Conservation (phyloP, 768 basidiomycete genomes). For the Mrakia hoshinonis region DNA sequence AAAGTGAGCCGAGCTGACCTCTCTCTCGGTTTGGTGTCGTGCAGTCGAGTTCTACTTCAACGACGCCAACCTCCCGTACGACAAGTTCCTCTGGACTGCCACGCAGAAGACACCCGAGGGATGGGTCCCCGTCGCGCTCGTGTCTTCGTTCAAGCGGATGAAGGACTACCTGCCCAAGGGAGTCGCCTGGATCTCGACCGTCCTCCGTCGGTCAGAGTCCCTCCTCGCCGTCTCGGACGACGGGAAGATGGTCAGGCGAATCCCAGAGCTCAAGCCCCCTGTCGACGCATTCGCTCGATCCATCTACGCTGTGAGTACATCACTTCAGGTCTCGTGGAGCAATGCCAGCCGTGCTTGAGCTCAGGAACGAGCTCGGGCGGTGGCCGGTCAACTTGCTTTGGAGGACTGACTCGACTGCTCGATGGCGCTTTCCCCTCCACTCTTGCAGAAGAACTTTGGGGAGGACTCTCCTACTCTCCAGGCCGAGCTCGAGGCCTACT, state of each 20-base stretch:
- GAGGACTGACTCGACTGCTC: not conserved
- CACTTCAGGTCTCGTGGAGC: not conserved
- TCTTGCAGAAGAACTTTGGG: slow-evolving; percentile 59
- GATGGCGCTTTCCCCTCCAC: not conserved
- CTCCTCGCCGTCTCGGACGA: slow-evolving; percentile 66
- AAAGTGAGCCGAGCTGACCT: not conserved
- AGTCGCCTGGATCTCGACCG: slow-evolving; percentile 58
- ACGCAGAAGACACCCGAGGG: slow-evolving; percentile 46
- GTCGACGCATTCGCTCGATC: slow-evolving; percentile 73
- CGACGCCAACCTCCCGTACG: slow-evolving; percentile 76
- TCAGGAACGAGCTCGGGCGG: not conserved
- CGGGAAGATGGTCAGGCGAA: slow-evolving; percentile 63
- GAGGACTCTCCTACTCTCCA: slow-evolving; percentile 49
- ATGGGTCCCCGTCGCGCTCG: slow-evolving; percentile 79
- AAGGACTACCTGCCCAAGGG: slow-evolving; percentile 57
- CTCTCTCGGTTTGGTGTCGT: not conserved
- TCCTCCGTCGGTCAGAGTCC: slow-evolving; percentile 49
- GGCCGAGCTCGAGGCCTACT: slow-evolving; percentile 66
- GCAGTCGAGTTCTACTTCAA: slow-evolving; percentile 94
- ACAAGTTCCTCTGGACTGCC: slow-evolving; percentile 89
- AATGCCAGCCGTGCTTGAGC: not conserved
- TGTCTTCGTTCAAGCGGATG: slow-evolving; percentile 95
- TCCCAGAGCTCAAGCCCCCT: slow-evolving; percentile 65
- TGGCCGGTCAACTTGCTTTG: not conserved
- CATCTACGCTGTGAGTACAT: slow-evolving; percentile 73